A percentile compares a stretch with the other conserved stretches of the same genome.
phyloP scores from a whole-genome alignment of 2,329 filamentous ascomycete species.

The Colletotrichum eleusines region DNA sequence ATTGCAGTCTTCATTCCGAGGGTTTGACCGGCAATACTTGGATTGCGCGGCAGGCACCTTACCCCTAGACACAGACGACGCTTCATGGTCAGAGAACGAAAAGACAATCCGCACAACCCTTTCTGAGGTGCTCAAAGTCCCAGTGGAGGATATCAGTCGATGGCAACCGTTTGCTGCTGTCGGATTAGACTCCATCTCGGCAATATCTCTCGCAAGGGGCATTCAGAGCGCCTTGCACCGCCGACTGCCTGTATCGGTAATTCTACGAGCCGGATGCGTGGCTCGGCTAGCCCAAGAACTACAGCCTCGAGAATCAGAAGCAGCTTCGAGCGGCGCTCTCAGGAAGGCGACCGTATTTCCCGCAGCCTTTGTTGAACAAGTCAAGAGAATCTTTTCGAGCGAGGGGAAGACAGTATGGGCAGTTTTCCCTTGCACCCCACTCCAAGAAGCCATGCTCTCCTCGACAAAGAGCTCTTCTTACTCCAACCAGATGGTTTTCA shows the following conservation, averaged over 20 bases:
- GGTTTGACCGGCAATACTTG: slow-evolving; percentile 60
- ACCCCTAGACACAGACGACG: slow-evolving; percentile 48
- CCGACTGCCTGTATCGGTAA: slow-evolving; percentile 73
- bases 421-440: slow-evolving; percentile 84
- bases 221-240: slow-evolving; percentile 61
- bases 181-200: slow-evolving; percentile 86
- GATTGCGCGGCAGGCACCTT: slow-evolving; percentile 50
- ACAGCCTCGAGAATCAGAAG: neutral
- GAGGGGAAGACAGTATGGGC: slow-evolving; percentile 57
- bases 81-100: slow-evolving; percentile 67
- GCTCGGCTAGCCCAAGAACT: slow-evolving; percentile 64
- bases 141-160: slow-evolving; percentile 62
- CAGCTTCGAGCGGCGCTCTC: neutral
- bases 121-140: slow-evolving; percentile 60
- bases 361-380: neutral
- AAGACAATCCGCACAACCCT: slow-evolving; percentile 66
- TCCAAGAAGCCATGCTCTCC: slow-evolving; percentile 90
- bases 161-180: slow-evolving; percentile 82
- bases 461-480: slow-evolving; percentile 69
- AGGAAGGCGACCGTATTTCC: neutral
- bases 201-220: slow-evolving; percentile 74
- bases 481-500: slow-evolving; percentile 78
- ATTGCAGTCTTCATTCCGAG: slow-evolving; percentile 62
- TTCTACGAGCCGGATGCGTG: slow-evolving; percentile 78
- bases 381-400: slow-evolving; percentile 45